Percentiles rank a stretch among this genome's conserved stretches.
These are phyloP conservation scores for Colletotrichum sp. DNA, from an alignment of 2,329 filamentous ascomycete species.

Conservation along the genomic window DNA sequence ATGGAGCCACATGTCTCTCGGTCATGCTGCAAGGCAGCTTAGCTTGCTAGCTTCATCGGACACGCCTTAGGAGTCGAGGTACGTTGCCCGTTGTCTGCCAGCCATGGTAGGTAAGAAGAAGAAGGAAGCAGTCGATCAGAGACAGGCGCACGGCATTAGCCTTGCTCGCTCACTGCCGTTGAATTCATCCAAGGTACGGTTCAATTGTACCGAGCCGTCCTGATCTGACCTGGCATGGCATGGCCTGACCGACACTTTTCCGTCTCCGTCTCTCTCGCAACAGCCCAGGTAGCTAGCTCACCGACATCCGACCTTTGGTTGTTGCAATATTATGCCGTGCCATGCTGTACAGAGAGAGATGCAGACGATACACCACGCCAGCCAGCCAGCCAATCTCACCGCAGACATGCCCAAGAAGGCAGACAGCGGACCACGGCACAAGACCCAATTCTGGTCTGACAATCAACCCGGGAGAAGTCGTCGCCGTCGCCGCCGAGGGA, in stretches of 20 bases:
- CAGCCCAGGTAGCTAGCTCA: background rate
- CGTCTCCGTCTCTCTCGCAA: background rate
- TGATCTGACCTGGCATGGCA: background rate
- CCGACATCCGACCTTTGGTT: background rate
- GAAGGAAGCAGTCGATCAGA: background rate
- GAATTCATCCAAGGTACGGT: background rate
- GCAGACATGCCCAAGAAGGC: background rate
- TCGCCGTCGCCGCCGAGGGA: background rate
- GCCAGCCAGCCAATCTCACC: background rate
- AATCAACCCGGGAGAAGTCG: background rate
- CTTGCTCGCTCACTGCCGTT: background rate
- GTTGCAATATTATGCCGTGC: background rate
- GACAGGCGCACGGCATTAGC: background rate
- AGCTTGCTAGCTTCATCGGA: slow-evolving; percentile 18
- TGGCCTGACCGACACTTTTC: background rate
- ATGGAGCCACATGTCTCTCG: slow-evolving; percentile 24
- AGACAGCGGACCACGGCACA: background rate
- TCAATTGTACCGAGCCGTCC: background rate
- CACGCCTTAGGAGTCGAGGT: background rate
- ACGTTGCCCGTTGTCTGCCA: background rate
- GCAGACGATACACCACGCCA: background rate
- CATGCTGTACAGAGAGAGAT: background rate
- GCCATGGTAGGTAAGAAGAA: background rate
- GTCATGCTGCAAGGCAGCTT: slow-evolving; percentile 19
- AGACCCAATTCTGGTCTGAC: background rate